Evolutionary conservation across 176 grass and related monocot species (phyloP).

Genomic region (Cenchrus purpureus): DNA sequence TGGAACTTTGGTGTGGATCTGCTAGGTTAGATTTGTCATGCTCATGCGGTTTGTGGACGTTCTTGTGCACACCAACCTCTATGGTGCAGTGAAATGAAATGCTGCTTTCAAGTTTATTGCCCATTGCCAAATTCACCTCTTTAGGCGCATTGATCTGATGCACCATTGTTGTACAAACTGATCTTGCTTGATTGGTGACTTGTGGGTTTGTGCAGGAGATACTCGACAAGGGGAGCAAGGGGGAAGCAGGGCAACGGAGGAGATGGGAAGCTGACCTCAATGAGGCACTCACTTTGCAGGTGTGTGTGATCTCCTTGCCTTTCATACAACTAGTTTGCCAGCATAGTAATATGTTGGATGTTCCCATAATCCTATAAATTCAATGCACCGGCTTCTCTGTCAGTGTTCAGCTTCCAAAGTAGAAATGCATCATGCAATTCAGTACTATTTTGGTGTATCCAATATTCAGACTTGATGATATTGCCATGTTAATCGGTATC

Average conservation of each 20-base stretch:
- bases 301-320: slow-evolving; percentile 30
- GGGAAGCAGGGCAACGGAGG: slow-evolving; percentile 4
- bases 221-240: slow-evolving; percentile 54
- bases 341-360: background rate
- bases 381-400: background rate
- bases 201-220: slow-evolving; percentile 49
- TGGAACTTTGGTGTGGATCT: no score
- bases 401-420: background rate
- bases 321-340: background rate
- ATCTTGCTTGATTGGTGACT: background rate
- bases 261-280: slow-evolving; percentile 29
- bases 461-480: background rate
- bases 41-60: no score
- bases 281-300: slow-evolving; percentile 60
- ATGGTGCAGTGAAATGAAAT: no score
- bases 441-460: background rate
- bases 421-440: background rate
- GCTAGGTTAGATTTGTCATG: no score
- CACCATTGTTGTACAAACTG: no score
- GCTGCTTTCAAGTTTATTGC: no score
- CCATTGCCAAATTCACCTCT: no score
- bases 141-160: no score
- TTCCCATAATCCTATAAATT: slow-evolving; percentile 7
- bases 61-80: no score
- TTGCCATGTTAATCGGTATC: background rate